A percentile compares a stretch with the other conserved stretches of the same genome.
These are phyloP conservation scores for Tilletia walkeri DNA, from an alignment of 1,284 basidiomycete species.

Conservation along the genomic window DNA sequence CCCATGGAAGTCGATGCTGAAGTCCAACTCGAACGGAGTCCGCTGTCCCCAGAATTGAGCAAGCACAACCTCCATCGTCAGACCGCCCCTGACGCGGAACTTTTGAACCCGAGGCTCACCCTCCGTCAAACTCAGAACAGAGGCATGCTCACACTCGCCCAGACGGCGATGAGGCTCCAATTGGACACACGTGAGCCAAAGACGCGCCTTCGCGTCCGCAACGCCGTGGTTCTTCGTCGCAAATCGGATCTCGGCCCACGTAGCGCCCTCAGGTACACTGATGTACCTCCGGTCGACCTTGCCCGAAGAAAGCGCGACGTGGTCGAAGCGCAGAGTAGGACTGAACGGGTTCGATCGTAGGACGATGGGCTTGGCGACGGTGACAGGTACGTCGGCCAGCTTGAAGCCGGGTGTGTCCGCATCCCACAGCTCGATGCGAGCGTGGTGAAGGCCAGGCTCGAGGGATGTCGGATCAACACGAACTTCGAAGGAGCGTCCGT, in stretches of 20 bases:
- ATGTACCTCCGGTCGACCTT: conserved; percentile 52
- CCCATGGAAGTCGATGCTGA: conserved; percentile 56
- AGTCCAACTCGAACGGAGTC: conserved; percentile 50
- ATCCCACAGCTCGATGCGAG: conserved; percentile 50
- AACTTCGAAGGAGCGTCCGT: conserved; percentile 55
- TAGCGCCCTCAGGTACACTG: conserved; percentile 54
- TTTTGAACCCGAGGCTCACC: conserved; percentile 53
- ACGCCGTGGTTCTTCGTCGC: conserved; percentile 46
- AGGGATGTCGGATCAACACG: conserved; percentile 52
- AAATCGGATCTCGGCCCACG: conserved; percentile 54
- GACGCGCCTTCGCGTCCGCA: conserved; percentile 44
- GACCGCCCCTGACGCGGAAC: conserved; percentile 50
- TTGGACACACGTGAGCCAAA: conserved; percentile 56
- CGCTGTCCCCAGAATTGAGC: conserved; percentile 55
- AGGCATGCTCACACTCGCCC: conserved; percentile 49
- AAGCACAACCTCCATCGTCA: conserved; percentile 54
- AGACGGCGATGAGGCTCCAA: conserved; percentile 50
- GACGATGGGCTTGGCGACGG: conserved; percentile 53
- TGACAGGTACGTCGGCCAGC: conserved; percentile 55
- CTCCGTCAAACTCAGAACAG: conserved; percentile 49
- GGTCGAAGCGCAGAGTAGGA: conserved; percentile 41
- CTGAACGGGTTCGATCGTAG: conserved; percentile 19
- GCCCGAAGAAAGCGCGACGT: conserved; percentile 42
- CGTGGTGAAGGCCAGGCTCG: conserved; percentile 51
- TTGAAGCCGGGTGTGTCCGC: conserved; percentile 42